These are phyloP conservation scores for Thymus quinquecostatus DNA, from an alignment of 257 asterid species.

Conservation along the genomic window DNA sequence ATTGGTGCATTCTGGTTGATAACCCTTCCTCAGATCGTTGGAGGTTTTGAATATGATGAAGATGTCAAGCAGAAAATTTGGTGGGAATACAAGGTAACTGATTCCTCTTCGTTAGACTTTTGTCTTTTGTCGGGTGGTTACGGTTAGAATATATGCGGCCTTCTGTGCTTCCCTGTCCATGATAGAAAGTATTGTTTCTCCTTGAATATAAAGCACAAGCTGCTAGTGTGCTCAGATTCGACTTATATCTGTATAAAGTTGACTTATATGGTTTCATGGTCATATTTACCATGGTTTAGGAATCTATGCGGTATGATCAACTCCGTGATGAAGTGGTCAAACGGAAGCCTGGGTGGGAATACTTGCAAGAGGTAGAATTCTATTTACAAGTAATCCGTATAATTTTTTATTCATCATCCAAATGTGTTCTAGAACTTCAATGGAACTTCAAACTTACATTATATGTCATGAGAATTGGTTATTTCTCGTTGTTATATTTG, in stretches of 20 bases:
- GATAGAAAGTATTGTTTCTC: conserved; percentile 2
- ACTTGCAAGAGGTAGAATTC: conserved; percentile 80
- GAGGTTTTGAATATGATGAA: conserved; percentile 86
- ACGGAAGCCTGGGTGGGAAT: conserved; percentile 96
- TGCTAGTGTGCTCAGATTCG: not conserved
- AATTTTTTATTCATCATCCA: not conserved
- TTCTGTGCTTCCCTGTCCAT: conserved; percentile 18
- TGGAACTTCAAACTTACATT: not conserved
- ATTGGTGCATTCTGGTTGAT: conserved; percentile 97
- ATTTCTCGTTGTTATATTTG: not conserved
- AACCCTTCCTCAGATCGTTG: conserved; percentile 89
- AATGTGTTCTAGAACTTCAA: conserved; percentile 1
- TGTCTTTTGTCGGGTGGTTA: not conserved
- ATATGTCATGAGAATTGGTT: not conserved
- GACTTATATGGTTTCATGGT: conserved; percentile 27
- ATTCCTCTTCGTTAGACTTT: conserved; percentile 10
- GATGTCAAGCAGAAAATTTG: conserved; percentile 93
- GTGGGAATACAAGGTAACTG: conserved; percentile 89
- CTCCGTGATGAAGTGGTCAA: conserved; percentile 86
- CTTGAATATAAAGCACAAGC: not conserved
- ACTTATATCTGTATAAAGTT: not conserved
- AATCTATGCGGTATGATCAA: conserved; percentile 85
- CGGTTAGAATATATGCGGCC: conserved; percentile 16
- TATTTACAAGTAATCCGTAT: not conserved
- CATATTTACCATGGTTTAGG: conserved; percentile 50